phyloP scores from a whole-genome alignment of 805 yeast genomes.

The Suhomyces sp. region DNA sequence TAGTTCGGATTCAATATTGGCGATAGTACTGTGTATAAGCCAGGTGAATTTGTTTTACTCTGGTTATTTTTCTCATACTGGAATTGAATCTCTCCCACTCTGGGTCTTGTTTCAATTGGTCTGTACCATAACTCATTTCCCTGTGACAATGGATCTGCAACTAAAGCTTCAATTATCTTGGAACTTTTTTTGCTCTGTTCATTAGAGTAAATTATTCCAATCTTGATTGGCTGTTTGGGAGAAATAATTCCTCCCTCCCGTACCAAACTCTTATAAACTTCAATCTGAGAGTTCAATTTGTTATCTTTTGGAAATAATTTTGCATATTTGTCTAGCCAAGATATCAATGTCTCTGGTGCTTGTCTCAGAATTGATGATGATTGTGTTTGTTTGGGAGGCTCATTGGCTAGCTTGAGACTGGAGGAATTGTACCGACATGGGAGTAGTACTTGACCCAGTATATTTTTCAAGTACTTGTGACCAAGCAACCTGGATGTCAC shows the following conservation, averaged over 20 bases:
- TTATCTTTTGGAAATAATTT: slow-evolving; percentile 19
- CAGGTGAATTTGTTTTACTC: neutral
- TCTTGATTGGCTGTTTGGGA: slow-evolving; percentile 17
- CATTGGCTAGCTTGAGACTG: neutral
- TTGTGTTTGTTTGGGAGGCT: neutral
- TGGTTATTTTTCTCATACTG: slow-evolving; percentile 7
- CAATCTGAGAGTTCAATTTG: slow-evolving; percentile 13
- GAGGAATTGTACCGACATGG: neutral
- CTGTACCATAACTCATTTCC: slow-evolving; percentile 31
- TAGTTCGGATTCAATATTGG: slow-evolving; percentile 28
- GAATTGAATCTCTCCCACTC: slow-evolving; percentile 19
- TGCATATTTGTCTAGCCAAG: slow-evolving; percentile 1
- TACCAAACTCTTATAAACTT: slow-evolving; percentile 13
- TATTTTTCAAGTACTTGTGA: neutral
- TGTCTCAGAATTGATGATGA: neutral
- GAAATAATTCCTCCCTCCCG: neutral
- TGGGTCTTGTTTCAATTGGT: slow-evolving; percentile 19
- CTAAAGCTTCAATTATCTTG: slow-evolving; percentile 32
- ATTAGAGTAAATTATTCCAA: slow-evolving; percentile 35
- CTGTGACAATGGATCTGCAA: slow-evolving; percentile 41
- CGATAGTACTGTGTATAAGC: slow-evolving; percentile 20
- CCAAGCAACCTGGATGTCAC: neutral
- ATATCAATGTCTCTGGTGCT: slow-evolving; percentile 3
- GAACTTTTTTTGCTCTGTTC: slow-evolving; percentile 17
- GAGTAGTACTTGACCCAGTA: neutral